Percentiles rank a stretch among this genome's conserved stretches.
Conservation (phyloP, 768 basidiomycete species). For the Cyclocybe aegerita region DNA sequence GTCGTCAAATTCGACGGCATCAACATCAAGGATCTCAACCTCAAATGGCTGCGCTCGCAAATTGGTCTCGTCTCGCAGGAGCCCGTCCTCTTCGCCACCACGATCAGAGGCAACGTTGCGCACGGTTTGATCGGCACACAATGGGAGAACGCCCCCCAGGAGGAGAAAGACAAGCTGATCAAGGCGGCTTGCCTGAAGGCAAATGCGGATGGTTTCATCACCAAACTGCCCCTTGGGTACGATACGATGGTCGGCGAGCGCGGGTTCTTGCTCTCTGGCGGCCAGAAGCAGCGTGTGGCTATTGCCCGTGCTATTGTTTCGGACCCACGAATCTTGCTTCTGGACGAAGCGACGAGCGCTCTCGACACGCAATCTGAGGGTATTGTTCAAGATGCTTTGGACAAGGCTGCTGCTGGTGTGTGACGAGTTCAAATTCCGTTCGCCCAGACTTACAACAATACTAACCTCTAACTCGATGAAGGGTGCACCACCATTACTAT, state of each 20-base stretch:
- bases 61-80: constrained; percentile 89
- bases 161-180: constrained; percentile 71
- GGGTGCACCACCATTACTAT: constrained; percentile 80
- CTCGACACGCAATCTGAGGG: constrained; percentile 87
- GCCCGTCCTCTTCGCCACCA: constrained; percentile 79
- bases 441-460: too few relatives aligned
- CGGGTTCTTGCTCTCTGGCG: constrained; percentile 79
- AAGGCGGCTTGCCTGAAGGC: constrained; percentile 84
- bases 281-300: constrained; percentile 85
- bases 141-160: constrained; percentile 63
- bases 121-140: constrained; percentile 78
- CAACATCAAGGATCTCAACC: constrained; percentile 69
- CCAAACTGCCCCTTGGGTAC: constrained; percentile 75
- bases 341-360: constrained; percentile 86
- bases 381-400: constrained; percentile 87
- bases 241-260: constrained; percentile 87
- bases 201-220: constrained; percentile 83
- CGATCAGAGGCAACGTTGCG: constrained; percentile 76
- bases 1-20: constrained; percentile 71
- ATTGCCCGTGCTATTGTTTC: constrained; percentile 89
- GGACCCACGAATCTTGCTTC: constrained; percentile 75
- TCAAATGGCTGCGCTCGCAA: constrained; percentile 82
- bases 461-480: too few relatives aligned
- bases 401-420: constrained; percentile 71
- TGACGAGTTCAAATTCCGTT: background rate